Evolutionary conservation across 2,329 filamentous ascomycete genomes (phyloP), one percentile per base, ranked within the genome.

Genomic region (Fusarium vanettenii): DNA sequence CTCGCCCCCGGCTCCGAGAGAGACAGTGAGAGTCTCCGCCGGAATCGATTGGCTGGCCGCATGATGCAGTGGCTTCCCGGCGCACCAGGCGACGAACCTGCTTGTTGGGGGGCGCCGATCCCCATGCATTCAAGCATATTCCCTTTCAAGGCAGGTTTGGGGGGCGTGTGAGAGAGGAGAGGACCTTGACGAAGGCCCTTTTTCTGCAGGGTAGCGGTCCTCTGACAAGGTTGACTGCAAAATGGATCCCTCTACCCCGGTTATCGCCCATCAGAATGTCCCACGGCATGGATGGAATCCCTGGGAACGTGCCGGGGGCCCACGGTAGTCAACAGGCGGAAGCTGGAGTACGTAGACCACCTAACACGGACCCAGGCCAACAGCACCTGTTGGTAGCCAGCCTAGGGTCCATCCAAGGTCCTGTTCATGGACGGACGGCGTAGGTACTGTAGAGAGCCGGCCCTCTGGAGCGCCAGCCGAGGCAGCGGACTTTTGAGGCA

Each of bases 81-180:
- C 48, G 60, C 63, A 61, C 60, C 65, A 70, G 70, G 43, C 48
- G 66, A 62, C 67, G 73, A 75, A 77, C 76, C 64, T 70, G 73
- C 70, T 76, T 75, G 69, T 71, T 69, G 73, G 76, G 72, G 45
- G 72, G 48, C 69, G 48, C 6, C 70, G 76, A 78, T 78, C 76
- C 67, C 60, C 71, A 74, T 74, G 72, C 72, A 74, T 72, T 50
- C 68, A 69, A 60, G 64, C 71, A 74, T 74, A 57, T 57, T 60
- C 50, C 66, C 56, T 31, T 50, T 68, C 63, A 75, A 52, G 48
- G 48, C 48, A 52, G 48, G 25, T 52, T 73, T 66, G 67, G 73
- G 60, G 72, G 64, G 56, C 22, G 33, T 52, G 48, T 55, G 52
- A 11, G 48, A 20, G 48, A n/a, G 48, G 56, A 64, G 22, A 29